Evolutionary conservation across 116 monocot genomes (phyloP), one percentile per base, ranked within the genome.

Genomic region (Dioscorea cayenensis): DNA sequence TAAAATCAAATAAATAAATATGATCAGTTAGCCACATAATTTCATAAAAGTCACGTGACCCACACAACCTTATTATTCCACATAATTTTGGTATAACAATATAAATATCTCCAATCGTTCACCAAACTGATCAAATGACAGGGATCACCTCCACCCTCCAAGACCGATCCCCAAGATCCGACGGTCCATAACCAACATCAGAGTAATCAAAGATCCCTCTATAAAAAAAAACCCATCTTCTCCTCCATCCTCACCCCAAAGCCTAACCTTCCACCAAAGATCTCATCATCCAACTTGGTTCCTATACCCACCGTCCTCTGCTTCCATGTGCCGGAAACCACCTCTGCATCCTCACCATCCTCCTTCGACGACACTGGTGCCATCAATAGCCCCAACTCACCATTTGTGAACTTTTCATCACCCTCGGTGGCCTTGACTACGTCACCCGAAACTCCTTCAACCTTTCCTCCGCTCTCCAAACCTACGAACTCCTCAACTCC

Each of bases 121-220:
- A 29, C 67, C 73, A 76, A 8, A 81, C 60, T 14, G 61, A 60
- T 73, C 69, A 81, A 14, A 81, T 50, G 23, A 79, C 80, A 16
- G 76, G 84, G 43, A 74, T 55, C 12, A 70, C 51, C 61, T 77
- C 84, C 59, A 60, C 28, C 60, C 71, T 66, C 63, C 73, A 80
- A 23, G 80, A 65, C 7, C 48, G n/a, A 48, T 73, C 81, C n/a
- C 13, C 36, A 29, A 72, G 68, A 64, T 78, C 83, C 13, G 69
- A 65, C 22, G 64, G 60, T 14, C 51, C 84, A 37, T 38, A 64
- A 20, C 64, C 5, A 14, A 58, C 84, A 28, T 67, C 73, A 61
- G 68, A 72, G 14, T 66, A 70, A 22, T 37, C 67, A n/a, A 68
- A 69, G 49, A 79, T 37, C 25, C 59, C 72, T 3, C 67, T 78